Evolutionary conservation across 108 stramenopile genomes (phyloP).

Genomic region (Skeletonema tropicum): DNA sequence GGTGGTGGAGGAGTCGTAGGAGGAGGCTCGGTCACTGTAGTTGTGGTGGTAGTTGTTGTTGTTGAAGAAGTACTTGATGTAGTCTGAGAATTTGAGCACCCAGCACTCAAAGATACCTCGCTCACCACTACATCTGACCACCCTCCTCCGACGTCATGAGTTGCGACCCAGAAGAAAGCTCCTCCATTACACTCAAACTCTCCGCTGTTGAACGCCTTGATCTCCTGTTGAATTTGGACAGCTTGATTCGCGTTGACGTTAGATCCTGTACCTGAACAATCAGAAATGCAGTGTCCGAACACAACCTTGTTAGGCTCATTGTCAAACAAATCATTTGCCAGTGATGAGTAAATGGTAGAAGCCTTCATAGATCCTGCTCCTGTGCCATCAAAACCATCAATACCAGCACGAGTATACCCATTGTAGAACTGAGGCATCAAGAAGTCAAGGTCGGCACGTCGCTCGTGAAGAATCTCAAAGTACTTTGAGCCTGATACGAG

Average conservation of each 20-base stretch:
- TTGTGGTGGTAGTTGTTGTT: constrained; percentile 5
- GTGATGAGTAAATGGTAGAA: constrained; percentile 26
- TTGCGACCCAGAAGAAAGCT: constrained; percentile 63
- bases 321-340: constrained; percentile 50
- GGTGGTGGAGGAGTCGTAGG: not conserved
- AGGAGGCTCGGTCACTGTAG: not conserved
- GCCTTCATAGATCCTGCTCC: constrained; percentile 25
- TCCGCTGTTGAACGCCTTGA: constrained; percentile 26
- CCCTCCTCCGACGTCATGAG: constrained; percentile 44
- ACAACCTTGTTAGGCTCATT: constrained; percentile 57
- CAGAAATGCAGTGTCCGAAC: constrained; percentile 64
- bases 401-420: constrained; percentile 42
- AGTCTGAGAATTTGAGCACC: constrained; percentile 10
- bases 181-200: constrained; percentile 58
- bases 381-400: constrained; percentile 42
- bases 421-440: constrained; percentile 72
- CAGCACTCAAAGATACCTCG: constrained; percentile 10
- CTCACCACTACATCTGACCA: constrained; percentile 42
- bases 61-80: constrained; percentile 5
- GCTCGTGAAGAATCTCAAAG: constrained; percentile 48
- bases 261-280: constrained; percentile 44
- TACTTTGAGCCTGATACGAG: constrained; percentile 47
- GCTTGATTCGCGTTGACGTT: constrained; percentile 47
- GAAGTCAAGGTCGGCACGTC: constrained; percentile 45
- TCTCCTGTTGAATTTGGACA: constrained; percentile 30